Percentiles rank a stretch among this genome's conserved stretches.
Evolutionary conservation across 192 early-diverging fungal species (phyloP).

Genomic region (Rhizophagus sp.): DNA sequence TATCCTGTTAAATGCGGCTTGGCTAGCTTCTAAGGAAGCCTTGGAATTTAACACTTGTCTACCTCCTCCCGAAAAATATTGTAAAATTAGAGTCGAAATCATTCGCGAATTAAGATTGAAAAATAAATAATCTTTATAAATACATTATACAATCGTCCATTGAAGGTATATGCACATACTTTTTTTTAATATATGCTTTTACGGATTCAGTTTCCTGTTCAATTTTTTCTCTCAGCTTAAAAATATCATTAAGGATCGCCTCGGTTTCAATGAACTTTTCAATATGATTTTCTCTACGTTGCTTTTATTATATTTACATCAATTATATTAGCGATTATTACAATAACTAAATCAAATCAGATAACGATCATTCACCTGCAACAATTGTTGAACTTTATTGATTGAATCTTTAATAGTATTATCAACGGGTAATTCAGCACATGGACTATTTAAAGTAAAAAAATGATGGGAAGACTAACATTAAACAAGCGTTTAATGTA

Average conservation of each 20-base stretch:
- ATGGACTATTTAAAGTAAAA: neutral
- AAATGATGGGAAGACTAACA: neutral
- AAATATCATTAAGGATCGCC: slow-evolving; percentile 21
- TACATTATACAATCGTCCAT: slow-evolving; percentile 13
- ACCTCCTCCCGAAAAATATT: neutral
- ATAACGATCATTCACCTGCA: neutral
- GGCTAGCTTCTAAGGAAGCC: slow-evolving; percentile 6
- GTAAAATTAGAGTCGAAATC: neutral
- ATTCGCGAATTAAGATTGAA: neutral
- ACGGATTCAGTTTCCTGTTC: neutral
- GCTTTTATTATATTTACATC: neutral
- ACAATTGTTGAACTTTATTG: neutral
- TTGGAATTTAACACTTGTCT: slow-evolving; percentile 20
- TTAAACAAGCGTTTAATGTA: neutral
- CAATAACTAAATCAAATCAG: neutral
- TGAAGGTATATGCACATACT: slow-evolving; percentile 10
- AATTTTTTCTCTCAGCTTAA: slow-evolving; percentile 8
- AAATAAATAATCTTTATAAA: neutral
- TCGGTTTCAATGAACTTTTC: slow-evolving; percentile 19
- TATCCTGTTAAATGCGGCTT: slow-evolving; percentile 1
- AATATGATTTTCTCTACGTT: neutral
- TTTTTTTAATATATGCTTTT: neutral
- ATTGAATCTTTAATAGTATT: neutral
- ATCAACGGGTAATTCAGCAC: neutral
- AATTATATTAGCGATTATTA: neutral